Evolutionary conservation across 306 rosid genomes (phyloP).

Genomic region (Lathyrus sativus): DNA sequence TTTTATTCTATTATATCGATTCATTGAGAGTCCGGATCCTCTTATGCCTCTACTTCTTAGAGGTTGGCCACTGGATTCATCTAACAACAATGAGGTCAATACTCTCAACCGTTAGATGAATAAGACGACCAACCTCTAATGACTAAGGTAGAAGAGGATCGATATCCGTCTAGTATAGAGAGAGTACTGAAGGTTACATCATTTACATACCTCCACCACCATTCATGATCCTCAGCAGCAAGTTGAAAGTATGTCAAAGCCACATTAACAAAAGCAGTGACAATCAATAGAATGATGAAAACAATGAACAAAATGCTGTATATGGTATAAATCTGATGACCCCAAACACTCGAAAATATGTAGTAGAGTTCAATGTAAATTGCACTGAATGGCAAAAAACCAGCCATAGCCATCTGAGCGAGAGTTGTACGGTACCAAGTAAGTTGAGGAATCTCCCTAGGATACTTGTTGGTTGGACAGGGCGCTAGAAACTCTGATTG

Average conservation of each 20-base stretch:
- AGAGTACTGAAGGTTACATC: conserved; percentile 4
- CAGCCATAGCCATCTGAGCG: conserved; percentile 58
- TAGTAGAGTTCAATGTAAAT: conserved; percentile 54
- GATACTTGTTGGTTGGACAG: conserved; percentile 51
- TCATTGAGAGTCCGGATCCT: neutral
- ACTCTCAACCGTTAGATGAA: neutral
- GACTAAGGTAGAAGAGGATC: neutral
- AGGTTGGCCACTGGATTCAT: neutral
- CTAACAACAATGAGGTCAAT: neutral
- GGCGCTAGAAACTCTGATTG: conserved; percentile 52
- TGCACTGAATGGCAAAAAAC: conserved; percentile 54
- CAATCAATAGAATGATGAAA: conserved; percentile 56
- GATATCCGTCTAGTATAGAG: neutral
- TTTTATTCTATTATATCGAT: neutral
- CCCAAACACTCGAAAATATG: conserved; percentile 58
- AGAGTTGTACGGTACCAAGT: conserved; percentile 53
- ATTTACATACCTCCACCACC: conserved; percentile 63
- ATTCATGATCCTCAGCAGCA: conserved; percentile 61
- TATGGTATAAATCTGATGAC: conserved; percentile 49
- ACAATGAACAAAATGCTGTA: conserved; percentile 52
- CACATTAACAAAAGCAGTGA: conserved; percentile 57
- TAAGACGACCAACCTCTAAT: neutral
- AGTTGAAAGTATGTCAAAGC: conserved; percentile 64
- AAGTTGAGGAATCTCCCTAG: conserved; percentile 53
- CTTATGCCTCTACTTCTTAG: neutral